Evolutionary conservation across 306 rosid genomes (phyloP).

Genomic region (Rubus idaeus): DNA sequence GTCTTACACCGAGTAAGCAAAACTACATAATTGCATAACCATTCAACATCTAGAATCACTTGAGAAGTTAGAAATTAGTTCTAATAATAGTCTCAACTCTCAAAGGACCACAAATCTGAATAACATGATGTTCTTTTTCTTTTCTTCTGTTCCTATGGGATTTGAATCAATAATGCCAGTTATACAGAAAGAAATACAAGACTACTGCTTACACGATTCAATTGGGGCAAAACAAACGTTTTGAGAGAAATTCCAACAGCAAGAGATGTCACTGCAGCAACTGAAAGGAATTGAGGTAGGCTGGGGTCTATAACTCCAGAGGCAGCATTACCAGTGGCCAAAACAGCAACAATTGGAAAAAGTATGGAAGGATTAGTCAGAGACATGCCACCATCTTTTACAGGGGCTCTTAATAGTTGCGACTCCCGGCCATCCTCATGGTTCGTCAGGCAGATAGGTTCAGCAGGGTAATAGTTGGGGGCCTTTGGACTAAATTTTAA

Average conservation of each 20-base stretch:
- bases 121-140: neutral
- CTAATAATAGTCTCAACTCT: neutral
- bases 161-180: neutral
- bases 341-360: slow-evolving; percentile 68
- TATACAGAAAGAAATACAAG: neutral
- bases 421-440: slow-evolving; percentile 91
- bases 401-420: slow-evolving; percentile 78
- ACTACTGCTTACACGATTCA: slow-evolving; percentile 57
- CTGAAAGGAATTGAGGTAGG: slow-evolving; percentile 74
- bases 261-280: slow-evolving; percentile 69
- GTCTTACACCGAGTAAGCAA: neutral
- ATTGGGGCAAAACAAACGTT: slow-evolving; percentile 60
- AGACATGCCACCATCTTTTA: slow-evolving; percentile 54
- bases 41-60: neutral
- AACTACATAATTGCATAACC: neutral
- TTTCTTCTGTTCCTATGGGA: neutral
- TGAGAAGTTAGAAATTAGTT: neutral
- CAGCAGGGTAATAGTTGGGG: slow-evolving; percentile 74
- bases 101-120: neutral
- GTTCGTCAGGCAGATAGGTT: slow-evolving; percentile 91
- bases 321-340: slow-evolving; percentile 87
- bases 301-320: slow-evolving; percentile 83
- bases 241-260: slow-evolving; percentile 79
- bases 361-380: slow-evolving; percentile 67
- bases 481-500: slow-evolving; percentile 78